A percentile compares a stretch with the other conserved stretches of the same genome.
Conservation (phyloP, 176 grass and related monocot species). For the Ensete ventricosum region DNA sequence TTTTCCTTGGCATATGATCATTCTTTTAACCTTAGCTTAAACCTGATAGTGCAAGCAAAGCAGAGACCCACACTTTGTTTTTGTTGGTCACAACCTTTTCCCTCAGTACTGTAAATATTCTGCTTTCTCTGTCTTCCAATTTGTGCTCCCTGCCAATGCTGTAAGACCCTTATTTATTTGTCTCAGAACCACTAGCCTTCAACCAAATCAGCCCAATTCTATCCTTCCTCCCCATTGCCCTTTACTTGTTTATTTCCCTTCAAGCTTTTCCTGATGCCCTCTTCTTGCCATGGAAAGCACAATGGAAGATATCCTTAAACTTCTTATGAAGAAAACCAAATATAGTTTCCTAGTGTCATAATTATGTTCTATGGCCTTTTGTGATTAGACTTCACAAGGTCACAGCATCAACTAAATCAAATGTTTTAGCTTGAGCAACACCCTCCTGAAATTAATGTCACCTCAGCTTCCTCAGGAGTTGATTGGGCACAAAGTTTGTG, state of each 20-base stretch:
- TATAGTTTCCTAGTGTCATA: background rate
- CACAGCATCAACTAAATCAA: too few relatives aligned
- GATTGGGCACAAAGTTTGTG: too few relatives aligned
- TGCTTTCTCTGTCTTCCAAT: background rate
- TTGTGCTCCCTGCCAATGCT: background rate
- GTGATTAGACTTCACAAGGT: background rate
- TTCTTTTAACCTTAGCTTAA: slow-evolving; percentile 46
- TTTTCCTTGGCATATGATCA: slow-evolving; percentile 17
- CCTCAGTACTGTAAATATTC: slow-evolving; percentile 1
- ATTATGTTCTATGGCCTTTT: background rate
- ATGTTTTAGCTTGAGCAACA: too few relatives aligned
- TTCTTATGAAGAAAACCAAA: slow-evolving; percentile 69
- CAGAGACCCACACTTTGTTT: slow-evolving; percentile 44
- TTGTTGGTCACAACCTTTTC: slow-evolving; percentile 7
- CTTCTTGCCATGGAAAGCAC: background rate
- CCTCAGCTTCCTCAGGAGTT: too few relatives aligned
- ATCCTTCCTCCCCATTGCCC: background rate
- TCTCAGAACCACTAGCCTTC: background rate
- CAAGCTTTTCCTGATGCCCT: background rate
- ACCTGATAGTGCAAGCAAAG: slow-evolving; percentile 96
- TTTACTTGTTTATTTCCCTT: background rate
- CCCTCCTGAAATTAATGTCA: too few relatives aligned
- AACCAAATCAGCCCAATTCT: background rate
- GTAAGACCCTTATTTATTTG: background rate
- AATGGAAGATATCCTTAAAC: slow-evolving; percentile 56